These are phyloP conservation scores for Ottelia alismoides DNA, from an alignment of 106 monocot species.

Conservation along the genomic window DNA sequence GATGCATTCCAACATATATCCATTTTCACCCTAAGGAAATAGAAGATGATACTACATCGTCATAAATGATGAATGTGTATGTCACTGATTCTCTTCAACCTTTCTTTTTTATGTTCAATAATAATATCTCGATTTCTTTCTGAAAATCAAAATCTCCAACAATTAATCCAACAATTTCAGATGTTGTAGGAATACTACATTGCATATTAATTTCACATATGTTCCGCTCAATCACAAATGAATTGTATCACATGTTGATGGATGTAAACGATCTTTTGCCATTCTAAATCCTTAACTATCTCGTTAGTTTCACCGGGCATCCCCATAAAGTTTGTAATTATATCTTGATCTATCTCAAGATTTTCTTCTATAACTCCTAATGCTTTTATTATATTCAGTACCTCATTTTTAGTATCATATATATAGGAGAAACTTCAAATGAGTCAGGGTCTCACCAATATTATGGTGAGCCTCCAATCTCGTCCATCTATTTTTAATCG, in stretches of 20 bases:
- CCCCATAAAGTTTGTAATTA: not conserved
- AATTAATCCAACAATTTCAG: conserved; percentile 7
- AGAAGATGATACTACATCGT: conserved; percentile 18
- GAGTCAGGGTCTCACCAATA: no score
- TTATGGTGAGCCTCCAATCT: no score
- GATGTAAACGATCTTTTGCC: not conserved
- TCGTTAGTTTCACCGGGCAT: conserved; percentile 10
- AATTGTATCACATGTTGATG: not conserved
- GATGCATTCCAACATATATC: not conserved
- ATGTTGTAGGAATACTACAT: not conserved
- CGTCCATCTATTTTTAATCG: no score
- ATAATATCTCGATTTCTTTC: conserved; percentile 8
- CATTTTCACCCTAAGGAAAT: conserved; percentile 21
- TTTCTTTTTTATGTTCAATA: not conserved
- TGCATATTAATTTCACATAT: not conserved
- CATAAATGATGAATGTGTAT: conserved; percentile 11
- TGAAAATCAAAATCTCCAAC: not conserved
- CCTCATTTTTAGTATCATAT: conserved; percentile 18
- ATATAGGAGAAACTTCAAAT: conserved; percentile 13
- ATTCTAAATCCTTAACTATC: conserved; percentile 2
- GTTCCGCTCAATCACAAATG: not conserved
- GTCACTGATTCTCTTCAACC: conserved; percentile 5
- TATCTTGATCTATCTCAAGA: not conserved
- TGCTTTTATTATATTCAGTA: not conserved
- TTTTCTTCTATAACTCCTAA: not conserved